Percentiles rank a stretch among this genome's conserved stretches.
Evolutionary conservation across 257 asterid genomes (phyloP).

Genomic region (Rhazya stricta): DNA sequence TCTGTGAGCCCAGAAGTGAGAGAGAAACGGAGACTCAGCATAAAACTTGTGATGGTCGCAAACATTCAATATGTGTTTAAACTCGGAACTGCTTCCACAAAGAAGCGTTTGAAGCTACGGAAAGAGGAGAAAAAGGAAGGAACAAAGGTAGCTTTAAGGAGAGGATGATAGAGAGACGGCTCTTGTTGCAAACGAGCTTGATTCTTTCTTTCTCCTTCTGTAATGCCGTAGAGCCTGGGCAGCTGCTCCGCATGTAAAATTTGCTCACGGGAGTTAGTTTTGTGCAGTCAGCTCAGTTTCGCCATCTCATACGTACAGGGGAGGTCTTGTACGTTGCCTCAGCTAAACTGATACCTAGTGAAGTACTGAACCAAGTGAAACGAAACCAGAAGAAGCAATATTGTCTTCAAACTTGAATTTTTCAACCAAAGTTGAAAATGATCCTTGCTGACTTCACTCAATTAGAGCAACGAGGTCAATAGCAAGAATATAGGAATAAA

Average conservation of each 20-base stretch:
- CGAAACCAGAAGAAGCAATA: background rate
- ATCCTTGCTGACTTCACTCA: background rate
- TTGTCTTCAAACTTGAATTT: background rate
- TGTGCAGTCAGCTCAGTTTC: background rate
- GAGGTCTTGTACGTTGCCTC: background rate
- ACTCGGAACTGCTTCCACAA: too few relatives aligned
- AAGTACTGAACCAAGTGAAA: background rate
- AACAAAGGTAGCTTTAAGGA: background rate
- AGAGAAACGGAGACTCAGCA: background rate
- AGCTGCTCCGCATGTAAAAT: background rate
- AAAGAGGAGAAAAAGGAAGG: background rate
- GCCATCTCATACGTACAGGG: background rate
- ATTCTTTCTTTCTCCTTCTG: background rate
- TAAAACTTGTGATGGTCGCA: background rate
- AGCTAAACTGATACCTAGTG: background rate
- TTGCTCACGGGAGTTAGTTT: background rate
- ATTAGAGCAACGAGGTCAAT: background rate
- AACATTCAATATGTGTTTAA: slow-evolving; percentile 12
- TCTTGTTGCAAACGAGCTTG: background rate
- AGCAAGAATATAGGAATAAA: background rate
- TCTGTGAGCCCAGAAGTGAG: background rate
- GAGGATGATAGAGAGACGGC: background rate
- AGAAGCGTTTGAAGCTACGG: background rate
- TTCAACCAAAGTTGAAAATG: background rate
- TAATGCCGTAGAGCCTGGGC: background rate